These are phyloP conservation scores for Scheffersomyces lignosus DNA, from an alignment of 805 yeast species.

Conservation along the genomic window DNA sequence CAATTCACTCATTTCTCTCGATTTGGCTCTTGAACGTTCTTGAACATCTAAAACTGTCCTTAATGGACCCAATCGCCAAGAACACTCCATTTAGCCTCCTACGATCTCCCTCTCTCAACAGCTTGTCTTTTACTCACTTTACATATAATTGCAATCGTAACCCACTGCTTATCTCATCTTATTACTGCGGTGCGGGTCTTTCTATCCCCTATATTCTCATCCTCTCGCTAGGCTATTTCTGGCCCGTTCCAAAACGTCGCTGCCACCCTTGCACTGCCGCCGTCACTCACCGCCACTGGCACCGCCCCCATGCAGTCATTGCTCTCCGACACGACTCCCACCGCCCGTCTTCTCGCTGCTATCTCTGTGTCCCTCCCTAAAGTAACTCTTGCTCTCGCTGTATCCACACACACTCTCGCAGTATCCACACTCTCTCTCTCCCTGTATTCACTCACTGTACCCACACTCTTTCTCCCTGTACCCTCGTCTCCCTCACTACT, in stretches of 20 bases:
- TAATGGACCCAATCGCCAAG: background rate
- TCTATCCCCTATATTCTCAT: background rate
- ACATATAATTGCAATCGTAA: background rate
- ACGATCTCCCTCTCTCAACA: slow-evolving; percentile 2
- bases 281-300: too few species aligned
- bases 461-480: too few species aligned
- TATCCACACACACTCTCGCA: slow-evolving; percentile 16
- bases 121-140: background rate
- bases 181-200: background rate
- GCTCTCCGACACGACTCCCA: background rate
- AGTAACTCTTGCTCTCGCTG: slow-evolving; percentile 17
- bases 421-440: background rate
- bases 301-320: background rate
- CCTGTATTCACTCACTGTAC: background rate
- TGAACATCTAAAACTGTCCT: too few species aligned
- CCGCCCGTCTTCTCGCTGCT: background rate
- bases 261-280: too few species aligned
- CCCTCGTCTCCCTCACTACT: too few species aligned
- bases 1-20: too few species aligned
- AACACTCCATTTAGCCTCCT: slow-evolving; percentile 1
- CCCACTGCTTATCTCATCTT: background rate
- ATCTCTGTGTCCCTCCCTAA: slow-evolving; percentile 39
- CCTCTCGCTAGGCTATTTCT: slow-evolving; percentile 1
- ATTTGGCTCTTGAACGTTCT: too few species aligned
- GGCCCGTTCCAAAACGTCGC: too few species aligned